Base-by-base conservation (phyloP, 176 grass and related monocot species). In the Coix lacrymajobi region DNA sequence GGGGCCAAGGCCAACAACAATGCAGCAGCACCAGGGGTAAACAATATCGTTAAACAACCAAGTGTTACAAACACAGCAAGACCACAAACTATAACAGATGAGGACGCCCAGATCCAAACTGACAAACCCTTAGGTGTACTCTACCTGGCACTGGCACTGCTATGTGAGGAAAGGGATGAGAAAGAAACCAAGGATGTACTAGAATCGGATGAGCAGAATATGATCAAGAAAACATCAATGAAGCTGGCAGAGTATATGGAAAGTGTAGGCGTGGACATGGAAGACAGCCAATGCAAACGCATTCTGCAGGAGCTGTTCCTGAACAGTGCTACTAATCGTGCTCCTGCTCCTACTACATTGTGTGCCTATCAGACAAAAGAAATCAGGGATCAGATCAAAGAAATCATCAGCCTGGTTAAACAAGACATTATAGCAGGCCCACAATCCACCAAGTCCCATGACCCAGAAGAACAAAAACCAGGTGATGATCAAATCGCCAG, bases 211-310 rank as follows among this genome's bases (percentile, higher is more conserved):
- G 28, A 31, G 7, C 14, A 29, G 6, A 33, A 1, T 3, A 11
- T 13, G 8, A 80, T 80, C 2, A 11, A 28, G 2, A 2, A 57
- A 48, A 26, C 30, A 36, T 8, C 58, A 1, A 28, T 13, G 10
- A 65, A 34, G 30, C 43, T 83, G 64, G 10, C n/a, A 38, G 3
- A 19, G 6, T 22, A 54, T 22, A 54, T 54, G 51, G 1, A n/a
- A 22, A 8, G 19, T 22, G 1, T 28, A 48, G 51, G 19, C 19
- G 0, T 54, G 10, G 66, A 2, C 38, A 70, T 83, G 1, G 0
- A 20, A 11, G 0, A 6, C 4, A 6, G 0, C 24, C 57, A 75
- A 1, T 83, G 75, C 3, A 8, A 2, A 22, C 2, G 7, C 0
- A 29, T 83, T n/a, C 14, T 83, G 24, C 41, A 3, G 3, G 31